These are phyloP conservation scores for Magnaporthiopsis incrustans DNA, from an alignment of 2,329 filamentous ascomycete species.

Conservation along the genomic window DNA sequence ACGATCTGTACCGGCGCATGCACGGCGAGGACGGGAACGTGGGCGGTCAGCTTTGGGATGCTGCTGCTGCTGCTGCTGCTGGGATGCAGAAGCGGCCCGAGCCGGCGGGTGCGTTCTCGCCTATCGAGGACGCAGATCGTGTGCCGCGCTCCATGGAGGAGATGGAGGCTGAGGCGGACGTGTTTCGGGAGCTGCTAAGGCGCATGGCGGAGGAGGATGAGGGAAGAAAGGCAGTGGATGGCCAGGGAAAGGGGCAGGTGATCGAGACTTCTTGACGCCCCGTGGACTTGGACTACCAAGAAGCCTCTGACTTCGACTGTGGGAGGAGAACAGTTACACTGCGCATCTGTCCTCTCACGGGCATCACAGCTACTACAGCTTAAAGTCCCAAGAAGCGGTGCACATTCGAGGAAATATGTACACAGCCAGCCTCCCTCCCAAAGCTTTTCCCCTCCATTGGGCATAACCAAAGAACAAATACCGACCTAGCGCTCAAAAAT, in stretches of 20 bases:
- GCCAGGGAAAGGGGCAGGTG: not conserved
- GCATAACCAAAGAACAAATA: too few relatives aligned
- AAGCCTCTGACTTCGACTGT: not conserved
- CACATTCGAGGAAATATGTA: too few relatives aligned
- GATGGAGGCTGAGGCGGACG: conserved; percentile 71
- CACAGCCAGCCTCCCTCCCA: too few relatives aligned
- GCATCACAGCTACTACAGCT: too few relatives aligned
- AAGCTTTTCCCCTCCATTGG: too few relatives aligned
- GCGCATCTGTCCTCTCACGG: too few relatives aligned
- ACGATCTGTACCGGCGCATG: conserved; percentile 76
- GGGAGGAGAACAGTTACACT: not conserved
- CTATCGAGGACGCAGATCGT: conserved; percentile 64
- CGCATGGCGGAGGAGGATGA: conserved; percentile 28
- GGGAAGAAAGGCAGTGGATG: not conserved
- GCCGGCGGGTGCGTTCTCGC: conserved; percentile 52
- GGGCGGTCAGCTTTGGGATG: conserved; percentile 58
- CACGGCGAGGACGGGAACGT: conserved; percentile 82
- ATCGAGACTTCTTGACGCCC: not conserved
- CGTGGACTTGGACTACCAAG: too few relatives aligned
- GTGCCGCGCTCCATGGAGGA: conserved; percentile 60
- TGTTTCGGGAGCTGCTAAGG: conserved; percentile 47
- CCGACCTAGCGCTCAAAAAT: too few relatives aligned
- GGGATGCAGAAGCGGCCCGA: conserved; percentile 26
- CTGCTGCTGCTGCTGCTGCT: not conserved
- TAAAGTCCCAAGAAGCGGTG: too few relatives aligned